Percentiles rank a stretch among this genome's conserved stretches.
Conservation (phyloP, 768 basidiomycete genomes). For the Boletus fagicola region DNA sequence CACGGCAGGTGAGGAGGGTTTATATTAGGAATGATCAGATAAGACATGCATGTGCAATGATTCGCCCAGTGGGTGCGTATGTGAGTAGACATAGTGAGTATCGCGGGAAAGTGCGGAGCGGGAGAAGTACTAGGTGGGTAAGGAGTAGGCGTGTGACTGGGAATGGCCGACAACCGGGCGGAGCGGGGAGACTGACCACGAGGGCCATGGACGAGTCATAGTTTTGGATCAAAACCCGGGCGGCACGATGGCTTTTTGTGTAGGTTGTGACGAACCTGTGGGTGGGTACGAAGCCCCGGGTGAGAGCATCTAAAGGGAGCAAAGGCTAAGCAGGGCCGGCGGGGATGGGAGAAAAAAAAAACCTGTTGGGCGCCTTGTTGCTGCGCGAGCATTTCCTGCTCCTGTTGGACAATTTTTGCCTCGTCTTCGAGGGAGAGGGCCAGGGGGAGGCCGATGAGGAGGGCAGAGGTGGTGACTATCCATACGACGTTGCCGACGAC, state of each 20-base stretch:
- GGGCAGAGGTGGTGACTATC: constrained; percentile 90
- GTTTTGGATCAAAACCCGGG: constrained; percentile 67
- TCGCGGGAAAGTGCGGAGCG: constrained; percentile 14
- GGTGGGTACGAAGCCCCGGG: constrained; percentile 55
- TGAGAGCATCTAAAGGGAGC: constrained; percentile 63
- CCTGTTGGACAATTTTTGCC: constrained; percentile 89
- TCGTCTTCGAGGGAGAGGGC: constrained; percentile 95
- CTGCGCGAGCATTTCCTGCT: constrained; percentile 90
- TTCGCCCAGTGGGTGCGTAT: constrained; percentile 9
- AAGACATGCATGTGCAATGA: constrained; percentile 22
- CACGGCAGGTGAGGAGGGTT: constrained; percentile 21
- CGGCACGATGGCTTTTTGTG: constrained; percentile 64
- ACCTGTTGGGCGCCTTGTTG: constrained; percentile 93
- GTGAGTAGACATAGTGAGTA: constrained; percentile 9
- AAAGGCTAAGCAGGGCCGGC: constrained; percentile 11
- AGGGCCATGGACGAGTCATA: not conserved
- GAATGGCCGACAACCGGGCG: constrained; percentile 6
- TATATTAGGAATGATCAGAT: constrained; percentile 32
- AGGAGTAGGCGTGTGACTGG: constrained; percentile 8
- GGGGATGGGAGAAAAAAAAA: constrained; percentile 22
- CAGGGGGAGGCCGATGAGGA: constrained; percentile 91
- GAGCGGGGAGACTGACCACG: constrained; percentile 1
- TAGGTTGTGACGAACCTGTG: constrained; percentile 38
- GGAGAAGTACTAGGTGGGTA: constrained; percentile 17
- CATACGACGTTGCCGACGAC: constrained; percentile 87